Conservation (phyloP, 2,329 filamentous ascomycete genomes). For the Lecanosticta acicola region DNA sequence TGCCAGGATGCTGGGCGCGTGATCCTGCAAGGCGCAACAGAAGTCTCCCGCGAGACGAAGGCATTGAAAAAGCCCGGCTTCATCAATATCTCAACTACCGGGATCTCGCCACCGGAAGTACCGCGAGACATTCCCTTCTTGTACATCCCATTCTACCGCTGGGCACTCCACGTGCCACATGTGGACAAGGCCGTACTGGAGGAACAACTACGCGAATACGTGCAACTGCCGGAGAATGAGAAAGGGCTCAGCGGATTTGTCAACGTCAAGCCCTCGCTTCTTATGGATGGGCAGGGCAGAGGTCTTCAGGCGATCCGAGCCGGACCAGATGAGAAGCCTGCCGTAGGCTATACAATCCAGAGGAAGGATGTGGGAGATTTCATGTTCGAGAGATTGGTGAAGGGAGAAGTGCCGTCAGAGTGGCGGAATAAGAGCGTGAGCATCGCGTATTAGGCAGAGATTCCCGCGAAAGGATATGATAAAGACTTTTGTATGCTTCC, state of each 20-base stretch:
- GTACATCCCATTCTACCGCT: constrained; percentile 34
- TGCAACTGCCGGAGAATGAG: constrained; percentile 15
- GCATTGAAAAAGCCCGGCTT: constrained; percentile 27
- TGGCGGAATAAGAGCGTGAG: constrained; percentile 33
- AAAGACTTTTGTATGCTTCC: neutral
- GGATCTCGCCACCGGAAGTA: constrained; percentile 24
- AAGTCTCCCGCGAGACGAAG: constrained; percentile 10
- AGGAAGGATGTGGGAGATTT: constrained; percentile 38
- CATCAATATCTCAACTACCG: constrained; percentile 36
- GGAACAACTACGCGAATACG: constrained; percentile 26
- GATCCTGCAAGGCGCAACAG: constrained; percentile 30
- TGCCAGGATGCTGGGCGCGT: constrained; percentile 31
- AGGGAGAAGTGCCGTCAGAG: constrained; percentile 17
- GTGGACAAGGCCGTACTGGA: constrained; percentile 38
- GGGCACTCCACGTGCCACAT: constrained; percentile 34
- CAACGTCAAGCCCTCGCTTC: constrained; percentile 35
- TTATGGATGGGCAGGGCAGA: constrained; percentile 30
- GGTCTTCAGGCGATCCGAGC: constrained; percentile 30
- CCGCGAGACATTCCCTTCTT: constrained; percentile 35
- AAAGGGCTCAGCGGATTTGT: constrained; percentile 28
- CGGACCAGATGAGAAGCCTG: constrained; percentile 32
- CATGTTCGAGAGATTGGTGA: constrained; percentile 35
- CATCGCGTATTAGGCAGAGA: constrained; percentile 31
- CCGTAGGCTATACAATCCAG: constrained; percentile 35
- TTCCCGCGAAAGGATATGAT: neutral